Conservation (phyloP, 768 basidiomycete genomes). For the Lactarius hatsudake region DNA sequence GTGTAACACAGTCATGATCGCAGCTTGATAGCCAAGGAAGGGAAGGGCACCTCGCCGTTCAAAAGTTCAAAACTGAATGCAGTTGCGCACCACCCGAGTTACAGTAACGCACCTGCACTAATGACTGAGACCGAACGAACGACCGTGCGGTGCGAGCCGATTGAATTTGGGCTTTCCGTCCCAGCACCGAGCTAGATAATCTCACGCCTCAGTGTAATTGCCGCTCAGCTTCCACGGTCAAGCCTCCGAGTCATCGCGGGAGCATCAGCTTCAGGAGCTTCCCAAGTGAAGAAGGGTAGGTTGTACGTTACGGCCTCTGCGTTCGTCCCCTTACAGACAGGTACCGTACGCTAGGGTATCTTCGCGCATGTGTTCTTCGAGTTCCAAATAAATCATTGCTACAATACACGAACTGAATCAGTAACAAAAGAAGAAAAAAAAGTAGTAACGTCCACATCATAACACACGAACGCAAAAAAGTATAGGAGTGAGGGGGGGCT, state of each 20-base stretch:
- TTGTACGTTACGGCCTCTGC: background rate
- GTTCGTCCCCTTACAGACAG: background rate
- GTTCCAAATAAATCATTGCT: constrained; percentile 27
- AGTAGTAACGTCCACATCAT: constrained; percentile 20
- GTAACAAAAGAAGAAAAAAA: constrained; percentile 15
- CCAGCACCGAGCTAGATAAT: background rate
- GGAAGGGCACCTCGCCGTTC: background rate
- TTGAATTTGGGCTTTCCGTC: background rate
- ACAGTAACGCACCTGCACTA: background rate
- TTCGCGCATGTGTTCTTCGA: constrained; percentile 16
- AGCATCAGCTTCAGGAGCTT: background rate
- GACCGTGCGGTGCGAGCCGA: too few species aligned
- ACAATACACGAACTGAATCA: constrained; percentile 25
- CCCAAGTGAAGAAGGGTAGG: background rate
- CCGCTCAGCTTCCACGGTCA: too few species aligned
- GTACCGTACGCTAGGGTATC: background rate
- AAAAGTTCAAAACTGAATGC: background rate
- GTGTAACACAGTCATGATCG: too few species aligned
- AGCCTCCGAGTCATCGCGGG: background rate
- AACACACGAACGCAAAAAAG: constrained; percentile 20
- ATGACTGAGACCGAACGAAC: background rate
- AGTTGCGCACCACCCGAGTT: background rate
- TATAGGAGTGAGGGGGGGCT: constrained; percentile 20
- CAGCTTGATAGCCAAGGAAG: too few species aligned
- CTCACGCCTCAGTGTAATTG: background rate